phyloP scores from a whole-genome alignment of 2,329 filamentous ascomycete genomes.

The Penicillium carneum region DNA sequence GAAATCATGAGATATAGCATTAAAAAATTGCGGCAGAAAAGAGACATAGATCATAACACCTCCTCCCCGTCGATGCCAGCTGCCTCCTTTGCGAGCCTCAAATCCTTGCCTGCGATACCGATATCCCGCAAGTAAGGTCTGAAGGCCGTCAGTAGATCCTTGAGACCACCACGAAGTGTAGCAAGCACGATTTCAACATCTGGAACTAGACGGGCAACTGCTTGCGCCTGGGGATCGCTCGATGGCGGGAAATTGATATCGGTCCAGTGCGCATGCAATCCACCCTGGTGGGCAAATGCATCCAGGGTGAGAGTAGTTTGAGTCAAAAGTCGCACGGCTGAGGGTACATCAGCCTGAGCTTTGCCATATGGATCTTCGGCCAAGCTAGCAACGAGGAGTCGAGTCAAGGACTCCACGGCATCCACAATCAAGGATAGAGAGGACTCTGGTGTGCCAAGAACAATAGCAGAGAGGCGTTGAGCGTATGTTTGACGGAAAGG shows the following conservation, averaged over 20 bases:
- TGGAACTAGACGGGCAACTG: slow-evolving; percentile 52
- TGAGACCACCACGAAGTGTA: slow-evolving; percentile 70
- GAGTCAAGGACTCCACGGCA: slow-evolving; percentile 72
- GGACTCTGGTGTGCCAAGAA: slow-evolving; percentile 77
- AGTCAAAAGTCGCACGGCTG: slow-evolving; percentile 76
- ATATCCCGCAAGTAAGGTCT: slow-evolving; percentile 76
- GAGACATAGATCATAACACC: slow-evolving; percentile 28
- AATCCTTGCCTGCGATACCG: slow-evolving; percentile 72
- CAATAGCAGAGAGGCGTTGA: slow-evolving; percentile 68
- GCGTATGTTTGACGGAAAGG: slow-evolving; percentile 75
- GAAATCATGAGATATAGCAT: slow-evolving; percentile 22
- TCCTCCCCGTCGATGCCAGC: slow-evolving; percentile 41
- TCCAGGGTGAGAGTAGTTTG: slow-evolving; percentile 73
- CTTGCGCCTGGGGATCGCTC: slow-evolving; percentile 40
- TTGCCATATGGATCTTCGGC: slow-evolving; percentile 83
- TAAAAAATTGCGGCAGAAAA: slow-evolving; percentile 13
- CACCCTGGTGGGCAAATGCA: slow-evolving; percentile 61
- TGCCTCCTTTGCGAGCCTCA: slow-evolving; percentile 76
- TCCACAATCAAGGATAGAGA: slow-evolving; percentile 73
- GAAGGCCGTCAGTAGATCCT: slow-evolving; percentile 73
- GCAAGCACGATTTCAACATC: slow-evolving; percentile 76
- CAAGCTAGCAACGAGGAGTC: slow-evolving; percentile 75
- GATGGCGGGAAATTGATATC: slow-evolving; percentile 67
- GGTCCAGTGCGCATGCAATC: slow-evolving; percentile 74
- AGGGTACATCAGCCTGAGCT: slow-evolving; percentile 80